Evolutionary conservation across 1,284 basidiomycete species (phyloP).

Genomic region (Vanrija sp.): DNA sequence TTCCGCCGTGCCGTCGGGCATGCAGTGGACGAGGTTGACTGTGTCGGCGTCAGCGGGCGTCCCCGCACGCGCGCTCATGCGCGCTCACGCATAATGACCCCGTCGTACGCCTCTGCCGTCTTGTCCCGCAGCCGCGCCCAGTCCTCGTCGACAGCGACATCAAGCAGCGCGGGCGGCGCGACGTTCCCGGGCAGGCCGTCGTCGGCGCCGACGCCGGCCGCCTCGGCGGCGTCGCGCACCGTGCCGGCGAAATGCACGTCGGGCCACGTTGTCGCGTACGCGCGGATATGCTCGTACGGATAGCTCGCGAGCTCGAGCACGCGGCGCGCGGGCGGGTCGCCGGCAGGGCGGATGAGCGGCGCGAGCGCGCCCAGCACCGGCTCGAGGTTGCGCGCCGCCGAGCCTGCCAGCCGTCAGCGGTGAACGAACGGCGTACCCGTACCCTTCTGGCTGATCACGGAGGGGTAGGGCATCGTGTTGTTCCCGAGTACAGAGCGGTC

Average conservation of each 20-base stretch:
- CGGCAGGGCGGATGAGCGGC: constrained; percentile 14
- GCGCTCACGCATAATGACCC: constrained; percentile 28
- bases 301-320: constrained; percentile 35
- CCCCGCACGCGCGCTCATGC: too few relatives aligned
- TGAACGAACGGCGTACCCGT: not conserved
- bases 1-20: constrained; percentile 27
- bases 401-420: constrained; percentile 16
- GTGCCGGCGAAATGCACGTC: constrained; percentile 30
- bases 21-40: constrained; percentile 44
- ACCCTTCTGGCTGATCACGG: constrained; percentile 31
- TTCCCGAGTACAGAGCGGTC: too few relatives aligned
- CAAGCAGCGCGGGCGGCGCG: constrained; percentile 14
- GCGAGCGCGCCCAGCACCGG: constrained; percentile 27
- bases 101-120: constrained; percentile 8
- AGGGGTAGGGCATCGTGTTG: constrained; percentile 34
- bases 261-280: constrained; percentile 22
- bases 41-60: too few relatives aligned
- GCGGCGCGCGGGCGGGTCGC: not conserved
- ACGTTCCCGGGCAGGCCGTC: constrained; percentile 15
- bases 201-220: constrained; percentile 15
- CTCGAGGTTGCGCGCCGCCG: constrained; percentile 26
- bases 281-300: constrained; percentile 31
- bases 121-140: constrained; percentile 11
- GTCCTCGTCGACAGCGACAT: constrained; percentile 16
- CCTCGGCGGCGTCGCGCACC: constrained; percentile 23